Evolutionary conservation across 805 yeast genomes (phyloP).

Genomic region (Starmerella stigmatis): DNA sequence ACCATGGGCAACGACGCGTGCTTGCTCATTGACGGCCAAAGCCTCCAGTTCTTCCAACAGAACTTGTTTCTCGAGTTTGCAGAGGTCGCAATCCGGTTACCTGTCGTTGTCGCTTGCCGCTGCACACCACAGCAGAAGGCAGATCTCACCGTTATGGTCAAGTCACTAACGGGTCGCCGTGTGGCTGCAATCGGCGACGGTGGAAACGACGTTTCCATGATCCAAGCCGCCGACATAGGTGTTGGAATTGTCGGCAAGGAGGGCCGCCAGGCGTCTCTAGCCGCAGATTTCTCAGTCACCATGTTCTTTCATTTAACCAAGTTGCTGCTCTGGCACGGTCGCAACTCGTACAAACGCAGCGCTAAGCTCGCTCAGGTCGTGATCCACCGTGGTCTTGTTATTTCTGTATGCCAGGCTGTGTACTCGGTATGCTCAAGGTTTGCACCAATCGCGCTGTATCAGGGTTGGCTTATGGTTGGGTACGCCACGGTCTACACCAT

Average conservation of each 20-base stretch:
- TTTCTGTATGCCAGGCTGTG: slow-evolving; percentile 90
- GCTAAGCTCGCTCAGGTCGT: slow-evolving; percentile 93
- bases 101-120: slow-evolving; percentile 96
- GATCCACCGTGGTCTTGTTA: slow-evolving; percentile 88
- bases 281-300: slow-evolving; percentile 91
- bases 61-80: slow-evolving; percentile 54
- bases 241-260: slow-evolving; percentile 98
- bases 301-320: slow-evolving; percentile 85
- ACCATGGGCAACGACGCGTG: slow-evolving; percentile 56
- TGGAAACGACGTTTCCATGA: slow-evolving; percentile 98
- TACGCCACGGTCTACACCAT: slow-evolving; percentile 94
- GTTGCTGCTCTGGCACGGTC: slow-evolving; percentile 90
- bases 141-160: slow-evolving; percentile 75
- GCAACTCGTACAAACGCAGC: slow-evolving; percentile 91
- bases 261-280: slow-evolving; percentile 92
- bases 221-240: slow-evolving; percentile 97
- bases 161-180: slow-evolving; percentile 69
- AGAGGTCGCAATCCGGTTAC: slow-evolving; percentile 61
- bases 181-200: slow-evolving; percentile 99
- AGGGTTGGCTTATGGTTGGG: slow-evolving; percentile 98
- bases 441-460: slow-evolving; percentile 88
- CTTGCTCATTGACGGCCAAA: slow-evolving; percentile 87
- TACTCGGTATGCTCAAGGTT: slow-evolving; percentile 75
- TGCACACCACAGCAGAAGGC: slow-evolving; percentile 99
- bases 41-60: slow-evolving; percentile 58